Evolutionary conservation across 345 rosid genomes (phyloP), one percentile per base, ranked within the genome.

Genomic region (Lepidium aucheri): DNA sequence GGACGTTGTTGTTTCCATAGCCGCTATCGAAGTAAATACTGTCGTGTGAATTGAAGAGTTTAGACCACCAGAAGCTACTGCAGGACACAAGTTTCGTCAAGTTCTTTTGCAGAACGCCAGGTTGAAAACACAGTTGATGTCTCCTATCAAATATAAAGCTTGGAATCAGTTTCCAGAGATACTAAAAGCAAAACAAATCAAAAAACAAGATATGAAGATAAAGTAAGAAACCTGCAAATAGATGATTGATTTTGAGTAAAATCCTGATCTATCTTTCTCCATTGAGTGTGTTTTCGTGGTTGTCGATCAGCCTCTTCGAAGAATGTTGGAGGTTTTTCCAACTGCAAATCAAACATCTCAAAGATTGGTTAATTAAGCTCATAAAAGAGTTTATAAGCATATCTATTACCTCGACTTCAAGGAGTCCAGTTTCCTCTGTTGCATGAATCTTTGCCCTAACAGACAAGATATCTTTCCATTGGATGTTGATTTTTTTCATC

Each of bases 401-500:
- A 2, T 28, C 12, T 15, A 68, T 41, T 69, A 81, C 85, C 80
- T 81, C 77, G 24, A 81, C 30, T 26, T 81, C 30, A 10, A 81
- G 80, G 1, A 42, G 38, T 41, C 65, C 82, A 24, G 54, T 44
- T 1, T 18, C 30, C 53, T 65, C 44, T n/a, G 62, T 75, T 16
- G 14, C 6, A 39, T 20, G 1, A 16, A 22, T 0, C 15, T 9
- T 11, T 8, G 49, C 44, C 40, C 4, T 53, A 9, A 78, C 38
- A 9, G 80, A 73, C 32, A 34, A 50, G 9, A 81, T 49, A 44
- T 81, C 80, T 64, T 51, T 24, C 82, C 82, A 70, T 2, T 49
- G 52, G 8, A 81, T 63, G 58, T 81, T 82, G 0, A 81, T 69
- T 76, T 85, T 85, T 34, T 68, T 76, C 63, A 85, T 87, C 24